Evolutionary conservation across 2,329 filamentous ascomycete species (phyloP), one percentile per base, ranked within the genome.

Genomic region (Aspergillus brasiliensis): DNA sequence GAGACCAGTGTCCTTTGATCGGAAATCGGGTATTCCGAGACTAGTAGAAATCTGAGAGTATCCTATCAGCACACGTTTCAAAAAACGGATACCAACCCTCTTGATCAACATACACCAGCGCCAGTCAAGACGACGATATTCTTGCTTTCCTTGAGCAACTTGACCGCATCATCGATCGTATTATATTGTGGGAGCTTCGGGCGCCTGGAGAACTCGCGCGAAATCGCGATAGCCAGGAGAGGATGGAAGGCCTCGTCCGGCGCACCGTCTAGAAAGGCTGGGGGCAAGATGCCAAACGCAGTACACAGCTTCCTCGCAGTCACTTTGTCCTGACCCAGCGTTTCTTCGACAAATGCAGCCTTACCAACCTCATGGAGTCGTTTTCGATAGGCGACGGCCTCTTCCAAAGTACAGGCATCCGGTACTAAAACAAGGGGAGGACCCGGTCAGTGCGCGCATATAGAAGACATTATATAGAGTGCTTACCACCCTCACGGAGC

Each of bases 61-160:
- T 28, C 19, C 25, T 17, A 46, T 65, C 13, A 67, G 60, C 51
- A 52, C 28, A 42, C 15, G 7, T 21, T 8, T 13, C 13, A 56
- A 21, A 19, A 7, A 28, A 28, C 15, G 0, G 48, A 19, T 8
- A 8, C 37, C 21, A 42, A 3, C 52, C 17, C 38, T 42, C 31
- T 21, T 44, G 40, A 21, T 44, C 21, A 25, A 71, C 80, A 65
- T 77, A 82, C 80, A 66, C 95, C 95, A 17, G 95, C 95, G 54
- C 95, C 95, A 1, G 95, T 98, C 66, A 99, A 86, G 65, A 98
- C 90, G 70, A 99, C 86, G 74, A 99, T 93, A 75, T 97, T 96
- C 67, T 86, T 86, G 59, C 88, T 87, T 60, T 85, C 84, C 67
- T 86, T 82, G 46, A 99, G 83, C 53, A 99, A 81, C 13, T 83